Conservation (phyloP, 164 flowering plant species). For the Cinnamomum chago region DNA sequence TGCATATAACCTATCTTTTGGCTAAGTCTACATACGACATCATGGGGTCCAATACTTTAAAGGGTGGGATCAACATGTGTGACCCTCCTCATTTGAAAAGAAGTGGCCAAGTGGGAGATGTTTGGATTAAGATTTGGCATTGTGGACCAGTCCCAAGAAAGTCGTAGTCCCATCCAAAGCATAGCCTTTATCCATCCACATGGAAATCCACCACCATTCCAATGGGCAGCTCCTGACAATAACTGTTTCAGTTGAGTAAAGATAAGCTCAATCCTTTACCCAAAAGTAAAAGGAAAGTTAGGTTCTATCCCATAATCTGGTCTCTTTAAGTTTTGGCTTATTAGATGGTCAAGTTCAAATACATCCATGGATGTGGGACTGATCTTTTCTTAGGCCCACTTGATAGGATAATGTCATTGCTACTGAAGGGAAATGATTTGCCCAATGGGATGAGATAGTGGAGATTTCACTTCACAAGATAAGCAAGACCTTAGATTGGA, state of each 20-base stretch:
- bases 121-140: neutral
- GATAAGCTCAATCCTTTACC: neutral
- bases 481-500: neutral
- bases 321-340: neutral
- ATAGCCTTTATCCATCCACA: neutral
- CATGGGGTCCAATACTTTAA: no score
- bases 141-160: neutral
- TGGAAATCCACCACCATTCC: conserved; percentile 10
- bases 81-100: no score
- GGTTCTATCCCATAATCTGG: neutral
- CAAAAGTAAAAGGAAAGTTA: neutral
- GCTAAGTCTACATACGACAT: no score
- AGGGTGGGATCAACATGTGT: no score
- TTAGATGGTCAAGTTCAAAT: neutral
- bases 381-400: neutral
- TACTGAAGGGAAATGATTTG: conserved; percentile 1
- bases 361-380: conserved; percentile 1
- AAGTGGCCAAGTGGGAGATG: neutral
- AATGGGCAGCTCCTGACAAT: neutral
- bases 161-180: neutral
- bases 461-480: conserved; percentile 8
- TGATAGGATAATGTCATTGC: neutral
- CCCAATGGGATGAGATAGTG: neutral
- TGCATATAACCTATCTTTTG: no score
- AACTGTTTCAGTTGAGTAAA: conserved; percentile 10